phyloP scores from a whole-genome alignment of 164 flowering plant genomes.

The Kingdonia uniflora region DNA sequence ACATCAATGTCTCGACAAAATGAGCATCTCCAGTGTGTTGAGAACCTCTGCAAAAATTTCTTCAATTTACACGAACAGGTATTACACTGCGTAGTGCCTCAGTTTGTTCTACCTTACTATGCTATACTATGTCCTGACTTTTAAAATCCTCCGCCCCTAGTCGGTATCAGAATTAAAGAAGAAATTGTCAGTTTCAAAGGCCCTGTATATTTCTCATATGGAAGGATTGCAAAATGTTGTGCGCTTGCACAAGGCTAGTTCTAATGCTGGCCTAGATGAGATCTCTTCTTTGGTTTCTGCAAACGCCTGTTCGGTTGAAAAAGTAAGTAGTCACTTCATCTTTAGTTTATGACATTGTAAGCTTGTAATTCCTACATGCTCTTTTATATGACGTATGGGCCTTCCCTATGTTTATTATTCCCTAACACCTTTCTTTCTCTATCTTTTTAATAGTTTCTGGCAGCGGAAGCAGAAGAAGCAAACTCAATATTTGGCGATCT shows the following conservation, averaged over 20 bases:
- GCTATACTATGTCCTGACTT: neutral
- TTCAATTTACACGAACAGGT: constrained; percentile 60
- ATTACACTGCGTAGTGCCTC: neutral
- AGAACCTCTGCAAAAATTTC: constrained; percentile 54
- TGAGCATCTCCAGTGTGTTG: constrained; percentile 61
- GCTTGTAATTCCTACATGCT: no score
- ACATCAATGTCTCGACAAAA: constrained; percentile 56
- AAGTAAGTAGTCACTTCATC: constrained; percentile 29
- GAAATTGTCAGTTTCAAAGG: constrained; percentile 49
- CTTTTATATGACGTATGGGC: no score
- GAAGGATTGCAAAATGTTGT: constrained; percentile 90
- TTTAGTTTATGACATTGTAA: no score
- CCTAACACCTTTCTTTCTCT: neutral
- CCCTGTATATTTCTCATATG: constrained; percentile 59
- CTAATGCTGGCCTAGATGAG: constrained; percentile 70
- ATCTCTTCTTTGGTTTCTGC: constrained; percentile 43
- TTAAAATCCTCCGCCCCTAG: constrained; percentile 20
- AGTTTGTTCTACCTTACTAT: no score
- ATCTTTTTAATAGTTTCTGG: constrained; percentile 39
- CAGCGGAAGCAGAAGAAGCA: constrained; percentile 36
- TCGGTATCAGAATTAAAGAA: constrained; percentile 50
- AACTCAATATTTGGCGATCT: constrained; percentile 61
- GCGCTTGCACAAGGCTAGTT: constrained; percentile 66
- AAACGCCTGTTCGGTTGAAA: constrained; percentile 40
- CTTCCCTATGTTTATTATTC: neutral